Evolutionary conservation across 2,329 filamentous ascomycete species (phyloP), one percentile per base, ranked within the genome.

Genomic region (Aspergillaceae sp.): DNA sequence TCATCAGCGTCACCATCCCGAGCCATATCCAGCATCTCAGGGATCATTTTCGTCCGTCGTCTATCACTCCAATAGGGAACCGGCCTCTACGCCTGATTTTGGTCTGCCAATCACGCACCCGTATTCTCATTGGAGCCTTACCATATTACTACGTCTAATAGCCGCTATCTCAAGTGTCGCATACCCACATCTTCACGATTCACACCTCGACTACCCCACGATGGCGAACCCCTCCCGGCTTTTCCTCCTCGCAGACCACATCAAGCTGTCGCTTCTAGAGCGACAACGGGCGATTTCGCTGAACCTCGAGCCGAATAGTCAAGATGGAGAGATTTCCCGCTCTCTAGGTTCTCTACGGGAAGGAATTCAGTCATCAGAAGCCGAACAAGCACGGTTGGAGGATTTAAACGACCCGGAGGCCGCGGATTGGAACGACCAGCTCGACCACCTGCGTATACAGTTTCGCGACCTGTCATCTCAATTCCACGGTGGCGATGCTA

Each of bases 201-300:
- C 40, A 38, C 27, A 19, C 7, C 34, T 19, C 7, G 5, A 38
- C 11, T 58, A 62, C 45, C 66, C 65, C 57, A 63, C 60, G 29
- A 74, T 73, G 70, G 63, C 74, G 49, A 79, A 76, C 56, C 74
- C 79, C 42, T 76, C 77, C 9, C 90, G 96, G 68, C 83, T 97
- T 56, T 88, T 90, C 65, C 84, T 97, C 45, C 81, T 97, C 48
- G 88, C 90, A 60, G 92, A 98, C 71, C 91, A 97, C 69, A 87
- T 97, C 75, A 96, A 97, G 71, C 80, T 97, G 51, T 95, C 90
- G 9, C 78, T 98, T 10, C 82, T 97, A 28, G 92, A 97, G 73
- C 83, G 91, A 48, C 84, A 94, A 70, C 83, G 91, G 48, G 88
- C 90, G 42, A 81, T 87, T 58, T 86, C 82, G 9, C 77, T 95